These are phyloP conservation scores for Pneumocystis wakefieldiae DNA, from an alignment of 1,139 yeast species.

Conservation along the genomic window DNA sequence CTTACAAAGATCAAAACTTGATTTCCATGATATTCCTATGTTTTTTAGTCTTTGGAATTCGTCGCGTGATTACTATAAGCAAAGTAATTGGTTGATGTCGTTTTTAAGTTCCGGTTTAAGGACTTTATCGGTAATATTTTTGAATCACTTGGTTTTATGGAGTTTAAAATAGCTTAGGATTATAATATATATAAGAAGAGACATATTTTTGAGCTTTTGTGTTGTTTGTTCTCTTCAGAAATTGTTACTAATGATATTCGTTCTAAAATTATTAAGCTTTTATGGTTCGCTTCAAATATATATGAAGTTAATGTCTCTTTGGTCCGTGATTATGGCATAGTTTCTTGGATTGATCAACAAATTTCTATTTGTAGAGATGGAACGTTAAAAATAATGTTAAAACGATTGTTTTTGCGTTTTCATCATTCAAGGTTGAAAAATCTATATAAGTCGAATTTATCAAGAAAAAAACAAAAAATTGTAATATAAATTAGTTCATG, in stretches of 20 bases:
- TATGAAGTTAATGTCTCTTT: background rate
- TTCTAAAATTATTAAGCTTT: background rate
- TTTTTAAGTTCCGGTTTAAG: slow-evolving; percentile 8
- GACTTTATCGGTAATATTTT: background rate
- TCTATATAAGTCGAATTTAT: background rate
- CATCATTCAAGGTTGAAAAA: background rate
- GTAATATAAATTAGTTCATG: background rate
- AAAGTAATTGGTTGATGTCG: slow-evolving; percentile 9
- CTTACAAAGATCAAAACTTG: slow-evolving; percentile 11
- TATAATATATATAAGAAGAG: background rate
- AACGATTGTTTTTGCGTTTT: background rate
- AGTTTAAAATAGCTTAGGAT: background rate
- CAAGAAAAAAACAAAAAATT: background rate
- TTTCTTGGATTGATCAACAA: slow-evolving; percentile 1
- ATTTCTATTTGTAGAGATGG: background rate
- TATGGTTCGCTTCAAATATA: background rate
- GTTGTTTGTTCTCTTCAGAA: background rate
- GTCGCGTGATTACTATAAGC: slow-evolving; percentile 6
- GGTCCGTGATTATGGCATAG: background rate
- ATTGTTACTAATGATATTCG: background rate
- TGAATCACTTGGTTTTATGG: background rate
- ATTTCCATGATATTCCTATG: slow-evolving; percentile 12
- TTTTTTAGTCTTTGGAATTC: slow-evolving; percentile 7
- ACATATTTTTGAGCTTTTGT: background rate
- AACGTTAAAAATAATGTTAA: background rate